These are phyloP conservation scores for Suhomyces sp. DNA, from an alignment of 805 yeast species.

Conservation along the genomic window DNA sequence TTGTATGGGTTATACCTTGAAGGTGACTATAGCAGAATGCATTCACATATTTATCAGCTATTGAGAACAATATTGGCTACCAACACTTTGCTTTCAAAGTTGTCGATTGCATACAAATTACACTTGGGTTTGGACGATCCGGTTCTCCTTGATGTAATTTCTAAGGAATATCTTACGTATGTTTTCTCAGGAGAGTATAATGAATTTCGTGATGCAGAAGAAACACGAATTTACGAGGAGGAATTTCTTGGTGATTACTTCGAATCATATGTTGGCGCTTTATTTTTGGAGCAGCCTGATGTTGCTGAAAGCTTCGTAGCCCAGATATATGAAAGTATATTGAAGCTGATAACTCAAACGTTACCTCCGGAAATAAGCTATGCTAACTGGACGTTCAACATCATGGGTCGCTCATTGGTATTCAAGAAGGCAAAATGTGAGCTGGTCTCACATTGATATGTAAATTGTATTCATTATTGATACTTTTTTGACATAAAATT, in stretches of 20 bases:
- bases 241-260: constrained; percentile 44
- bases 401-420: constrained; percentile 30
- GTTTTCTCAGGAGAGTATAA: constrained; percentile 8
- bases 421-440: constrained; percentile 8
- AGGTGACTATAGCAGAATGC: constrained; percentile 9
- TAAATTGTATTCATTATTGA: neutral
- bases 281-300: constrained; percentile 37
- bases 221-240: constrained; percentile 32
- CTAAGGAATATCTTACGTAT: constrained; percentile 30
- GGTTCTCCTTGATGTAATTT: constrained; percentile 20
- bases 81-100: constrained; percentile 36
- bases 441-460: constrained; percentile 1
- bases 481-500: neutral
- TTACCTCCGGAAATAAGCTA: constrained; percentile 21
- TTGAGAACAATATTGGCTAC: constrained; percentile 36
- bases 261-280: constrained; percentile 44
- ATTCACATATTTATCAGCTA: constrained; percentile 20
- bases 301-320: constrained; percentile 35
- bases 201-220: constrained; percentile 11
- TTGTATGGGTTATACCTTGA: constrained; percentile 26
- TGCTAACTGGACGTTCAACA: constrained; percentile 31
- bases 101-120: constrained; percentile 35
- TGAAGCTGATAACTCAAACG: constrained; percentile 24
- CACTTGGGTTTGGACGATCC: constrained; percentile 35
- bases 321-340: constrained; percentile 29